Base-by-base conservation (phyloP, 2,329 filamentous ascomycete species). In the Penicillium psychrosexuale region DNA sequence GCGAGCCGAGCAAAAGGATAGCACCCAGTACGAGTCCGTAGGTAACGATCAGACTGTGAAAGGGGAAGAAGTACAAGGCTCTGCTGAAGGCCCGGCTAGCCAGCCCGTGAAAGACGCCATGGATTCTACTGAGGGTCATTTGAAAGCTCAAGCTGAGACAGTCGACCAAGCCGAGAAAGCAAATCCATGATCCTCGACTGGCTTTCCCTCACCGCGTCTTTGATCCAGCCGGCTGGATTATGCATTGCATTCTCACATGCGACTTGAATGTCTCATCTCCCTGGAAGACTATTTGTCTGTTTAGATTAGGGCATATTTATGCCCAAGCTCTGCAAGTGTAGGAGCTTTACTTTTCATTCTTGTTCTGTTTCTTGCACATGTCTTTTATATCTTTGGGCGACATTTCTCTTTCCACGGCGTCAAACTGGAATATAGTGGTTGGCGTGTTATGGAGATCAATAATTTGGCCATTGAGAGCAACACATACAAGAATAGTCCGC, bases 1-100 rank as follows among this genome's bases (percentile, higher is more conserved):
- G 58, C 86, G 87, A 68, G 82, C 84, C 24, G 87, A 91, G 57
- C 84, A 85, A 53, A 79, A 86, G 63, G 86, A 90, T 69, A 90
- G 90, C 75, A 85, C 94, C 57, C 88, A 93, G 66, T 85, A 90
- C 51, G 53, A 56, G 30, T 1, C 55, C 8, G 69, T 80, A 61
- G 68, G 73, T 43, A 42, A 53, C 24, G 63, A 54, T 36, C 28
- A 47, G 24, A 28, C 6, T 22, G 30, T 48, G 24, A 52, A 63
- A 3, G 42, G 33, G n/a, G 57, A 61, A 28, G 54, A 46, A 15
- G 31, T 34, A n/a, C 62, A 68, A 30, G 65, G 52, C 15, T 57
- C 59, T 8, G 59, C 61, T 19, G 65, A 66, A 22, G 63, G 59
- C 22, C 56, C 67, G 47, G 62, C 57, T 46, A 61, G 58, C 12